Evolutionary conservation across 805 yeast genomes (phyloP), one percentile per base, ranked within the genome.

Genomic region (Novakomyces olei): DNA sequence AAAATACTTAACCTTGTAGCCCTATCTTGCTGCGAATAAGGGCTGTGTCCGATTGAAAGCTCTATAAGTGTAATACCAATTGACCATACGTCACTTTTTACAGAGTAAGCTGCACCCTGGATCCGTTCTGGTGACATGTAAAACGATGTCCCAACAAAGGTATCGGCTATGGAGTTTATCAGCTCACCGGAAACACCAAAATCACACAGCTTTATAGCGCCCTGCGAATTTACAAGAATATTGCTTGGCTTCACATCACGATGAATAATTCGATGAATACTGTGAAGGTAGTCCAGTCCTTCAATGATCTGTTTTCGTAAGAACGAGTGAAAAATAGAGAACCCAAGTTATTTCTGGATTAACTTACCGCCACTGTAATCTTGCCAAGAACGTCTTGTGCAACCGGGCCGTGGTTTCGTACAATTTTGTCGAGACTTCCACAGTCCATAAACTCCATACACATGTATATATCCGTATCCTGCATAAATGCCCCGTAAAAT

Each of bases 121-220:
- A 88, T 85, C 39, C 99, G 64, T 46, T 88, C 99, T 0, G 99
- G 99, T 3, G 47, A 44, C 91, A 88, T 88, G 49, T 88, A 88
- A 0, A 92, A 80, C 1, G 94, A 80, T 0, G 99, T 88, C 1
- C 99, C 99, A 6, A 88, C 96, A 59, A 88, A 88, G 0, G 98
- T 88, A 46, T 88, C 94, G 0, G 95, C 98, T 37, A 88, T 66
- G 1, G 98, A 88, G 52, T 85, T 81, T 36, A 79, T 93, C 14
- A 88, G 93, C 47, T 80, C 94, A 7, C 98, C 98, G 47, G 92
- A 74, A 18, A 88, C 98, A 15, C 98, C 98, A 57, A 88, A 88
- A 55, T 88, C 98, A 55, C 96, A 85, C 33, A 88, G 61, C 51
- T 83, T 88, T 42, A 88, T 70, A 41, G 73, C 75, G 17, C 98